Conservation (phyloP, 192 early-diverging fungal genomes). For the Coemansia sp. region DNA sequence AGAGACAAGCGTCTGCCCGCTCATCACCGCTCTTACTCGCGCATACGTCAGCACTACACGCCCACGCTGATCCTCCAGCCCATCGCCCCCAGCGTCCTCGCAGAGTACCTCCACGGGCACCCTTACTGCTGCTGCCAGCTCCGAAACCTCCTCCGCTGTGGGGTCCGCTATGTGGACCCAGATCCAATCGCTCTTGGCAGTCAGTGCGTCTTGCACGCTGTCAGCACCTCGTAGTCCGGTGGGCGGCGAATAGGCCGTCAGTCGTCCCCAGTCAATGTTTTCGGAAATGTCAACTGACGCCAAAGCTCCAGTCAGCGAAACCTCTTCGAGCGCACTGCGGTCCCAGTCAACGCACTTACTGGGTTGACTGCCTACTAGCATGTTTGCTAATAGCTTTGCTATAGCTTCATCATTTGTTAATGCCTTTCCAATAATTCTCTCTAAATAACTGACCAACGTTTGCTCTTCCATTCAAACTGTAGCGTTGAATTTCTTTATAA, state of each 20-base stretch:
- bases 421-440: not conserved
- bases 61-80: constrained; percentile 21
- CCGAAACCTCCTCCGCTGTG: constrained; percentile 64
- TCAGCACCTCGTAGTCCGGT: not conserved
- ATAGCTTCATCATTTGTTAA: not conserved
- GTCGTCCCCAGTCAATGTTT: not conserved
- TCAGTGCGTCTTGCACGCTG: not conserved
- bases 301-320: constrained; percentile 15
- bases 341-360: constrained; percentile 15
- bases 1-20: not conserved
- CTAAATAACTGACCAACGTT: not conserved
- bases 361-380: not conserved
- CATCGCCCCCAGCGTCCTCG: not conserved
- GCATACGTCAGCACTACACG: constrained; percentile 10
- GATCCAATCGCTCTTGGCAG: constrained; percentile 19
- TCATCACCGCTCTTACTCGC: constrained; percentile 18
- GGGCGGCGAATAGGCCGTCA: not conserved
- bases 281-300: not conserved
- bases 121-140: constrained; percentile 53
- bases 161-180: constrained; percentile 70
- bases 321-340: constrained; percentile 8
- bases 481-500: not conserved
- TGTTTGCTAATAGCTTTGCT: not conserved
- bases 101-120: not conserved
- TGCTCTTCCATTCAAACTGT: not conserved